These are phyloP conservation scores for Citrus cavaleriei DNA, from an alignment of 345 rosid species.

Conservation along the genomic window DNA sequence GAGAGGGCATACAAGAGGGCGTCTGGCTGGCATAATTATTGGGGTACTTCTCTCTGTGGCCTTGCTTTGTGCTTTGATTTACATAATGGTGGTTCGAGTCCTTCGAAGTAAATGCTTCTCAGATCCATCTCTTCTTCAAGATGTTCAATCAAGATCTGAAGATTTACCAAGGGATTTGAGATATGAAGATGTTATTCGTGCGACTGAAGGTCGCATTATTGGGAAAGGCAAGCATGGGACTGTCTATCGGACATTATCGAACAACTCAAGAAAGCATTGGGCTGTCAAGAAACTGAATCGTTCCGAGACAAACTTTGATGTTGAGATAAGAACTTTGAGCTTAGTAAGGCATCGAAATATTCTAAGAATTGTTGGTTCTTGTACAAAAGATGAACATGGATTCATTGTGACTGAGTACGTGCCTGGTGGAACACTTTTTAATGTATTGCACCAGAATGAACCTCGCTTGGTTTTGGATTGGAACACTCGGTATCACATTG, in stretches of 20 bases:
- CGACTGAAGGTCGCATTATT: slow-evolving; percentile 35
- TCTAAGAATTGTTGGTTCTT: slow-evolving; percentile 32
- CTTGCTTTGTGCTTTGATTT: slow-evolving; percentile 26
- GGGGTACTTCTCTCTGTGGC: slow-evolving; percentile 20
- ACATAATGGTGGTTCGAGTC: slow-evolving; percentile 13
- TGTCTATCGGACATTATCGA: slow-evolving; percentile 33
- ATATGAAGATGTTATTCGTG: slow-evolving; percentile 34
- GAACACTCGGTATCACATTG: slow-evolving; percentile 27
- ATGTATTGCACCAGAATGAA: slow-evolving; percentile 24
- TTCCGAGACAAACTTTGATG: slow-evolving; percentile 24
- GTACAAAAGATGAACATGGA: slow-evolving; percentile 28
- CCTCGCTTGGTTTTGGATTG: slow-evolving; percentile 22
- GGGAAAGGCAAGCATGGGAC: slow-evolving; percentile 45
- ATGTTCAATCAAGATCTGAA: slow-evolving; percentile 15
- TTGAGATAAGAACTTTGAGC: slow-evolving; percentile 30
- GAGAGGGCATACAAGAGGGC: slow-evolving; percentile 9
- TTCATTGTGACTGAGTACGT: slow-evolving; percentile 31
- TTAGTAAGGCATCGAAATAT: slow-evolving; percentile 31
- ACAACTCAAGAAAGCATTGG: slow-evolving; percentile 24
- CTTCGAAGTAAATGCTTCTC: slow-evolving; percentile 3
- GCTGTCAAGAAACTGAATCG: slow-evolving; percentile 38
- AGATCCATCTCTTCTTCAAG: slow-evolving; percentile 25
- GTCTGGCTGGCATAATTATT: slow-evolving; percentile 24
- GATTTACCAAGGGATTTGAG: slow-evolving; percentile 29
- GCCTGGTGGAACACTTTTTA: slow-evolving; percentile 34